phyloP scores from a whole-genome alignment of 2,329 filamentous ascomycete genomes.

The Boeremia exigua region DNA sequence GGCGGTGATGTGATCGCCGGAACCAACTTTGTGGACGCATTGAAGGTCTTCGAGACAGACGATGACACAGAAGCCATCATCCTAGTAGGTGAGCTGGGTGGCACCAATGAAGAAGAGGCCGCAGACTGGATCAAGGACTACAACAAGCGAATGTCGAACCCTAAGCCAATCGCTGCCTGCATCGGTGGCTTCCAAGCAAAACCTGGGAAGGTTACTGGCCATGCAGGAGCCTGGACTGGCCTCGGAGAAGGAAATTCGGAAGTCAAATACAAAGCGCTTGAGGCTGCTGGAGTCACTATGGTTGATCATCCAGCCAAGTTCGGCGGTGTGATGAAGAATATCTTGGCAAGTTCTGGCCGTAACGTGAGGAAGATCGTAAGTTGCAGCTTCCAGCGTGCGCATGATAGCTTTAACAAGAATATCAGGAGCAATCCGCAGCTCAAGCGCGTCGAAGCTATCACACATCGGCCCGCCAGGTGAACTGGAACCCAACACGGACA shows the following conservation, averaged over 20 bases:
- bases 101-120: conserved; percentile 71
- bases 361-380: conserved; percentile 50
- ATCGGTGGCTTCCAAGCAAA: conserved; percentile 71
- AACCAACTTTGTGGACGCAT: conserved; percentile 74
- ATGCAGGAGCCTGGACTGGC: conserved; percentile 75
- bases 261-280: conserved; percentile 71
- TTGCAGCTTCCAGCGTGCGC: neutral
- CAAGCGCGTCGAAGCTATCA: conserved; percentile 56
- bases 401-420: conserved; percentile 1
- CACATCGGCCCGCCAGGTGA: conserved; percentile 38
- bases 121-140: conserved; percentile 77
- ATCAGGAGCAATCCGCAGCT: conserved; percentile 43
- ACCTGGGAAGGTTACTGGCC: conserved; percentile 74
- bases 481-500: conserved; percentile 1
- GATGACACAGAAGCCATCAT: conserved; percentile 74
- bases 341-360: conserved; percentile 58
- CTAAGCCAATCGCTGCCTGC: conserved; percentile 78
- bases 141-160: conserved; percentile 60
- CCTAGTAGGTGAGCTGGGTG: conserved; percentile 75
- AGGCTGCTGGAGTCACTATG: conserved; percentile 70
- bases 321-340: conserved; percentile 68
- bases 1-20: conserved; percentile 78
- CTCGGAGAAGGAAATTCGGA: conserved; percentile 69
- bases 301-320: conserved; percentile 80
- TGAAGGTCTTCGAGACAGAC: conserved; percentile 70